Percentiles rank a stretch among this genome's conserved stretches.
These are phyloP conservation scores for Symmetrospora coprosmae DNA, from an alignment of 768 basidiomycete species.

Conservation along the genomic window DNA sequence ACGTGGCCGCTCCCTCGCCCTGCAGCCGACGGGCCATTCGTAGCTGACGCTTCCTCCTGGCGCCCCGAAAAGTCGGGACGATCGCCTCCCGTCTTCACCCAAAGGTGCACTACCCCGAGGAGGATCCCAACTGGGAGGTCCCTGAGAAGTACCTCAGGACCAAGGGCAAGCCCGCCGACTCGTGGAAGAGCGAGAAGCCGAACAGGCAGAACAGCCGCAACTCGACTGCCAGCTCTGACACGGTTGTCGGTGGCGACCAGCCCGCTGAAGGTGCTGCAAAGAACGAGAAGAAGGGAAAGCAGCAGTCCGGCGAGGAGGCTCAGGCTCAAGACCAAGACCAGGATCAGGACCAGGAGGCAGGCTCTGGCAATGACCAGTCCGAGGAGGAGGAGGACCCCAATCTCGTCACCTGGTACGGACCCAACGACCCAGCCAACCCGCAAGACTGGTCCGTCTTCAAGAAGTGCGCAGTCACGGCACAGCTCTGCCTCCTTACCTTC, in stretches of 20 bases:
- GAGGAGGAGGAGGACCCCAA: slow-evolving; percentile 18
- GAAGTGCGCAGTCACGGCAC: slow-evolving; percentile 10
- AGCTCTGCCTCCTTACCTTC: slow-evolving; percentile 24
- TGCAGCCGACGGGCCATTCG: no score
- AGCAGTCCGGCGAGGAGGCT: neutral
- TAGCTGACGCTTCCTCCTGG: no score
- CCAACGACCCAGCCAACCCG: slow-evolving; percentile 24
- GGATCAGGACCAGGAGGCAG: neutral
- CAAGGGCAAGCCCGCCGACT: neutral
- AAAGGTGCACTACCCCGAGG: slow-evolving; percentile 6
- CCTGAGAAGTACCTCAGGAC: neutral
- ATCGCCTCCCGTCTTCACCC: no score
- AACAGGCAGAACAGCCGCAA: no score
- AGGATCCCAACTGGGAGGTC: neutral
- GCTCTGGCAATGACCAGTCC: neutral
- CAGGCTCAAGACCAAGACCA: slow-evolving; percentile 1
- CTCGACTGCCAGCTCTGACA: no score
- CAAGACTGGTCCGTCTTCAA: slow-evolving; percentile 19
- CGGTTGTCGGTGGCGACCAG: no score
- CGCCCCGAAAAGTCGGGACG: no score
- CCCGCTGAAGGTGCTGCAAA: no score
- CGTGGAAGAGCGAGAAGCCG: neutral
- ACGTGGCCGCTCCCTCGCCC: neutral
- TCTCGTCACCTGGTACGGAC: slow-evolving; percentile 25
- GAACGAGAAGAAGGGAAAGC: slow-evolving; percentile 7